These are phyloP conservation scores for Crotalaria pallida DNA, from an alignment of 306 rosid genomes.

Conservation along the genomic window DNA sequence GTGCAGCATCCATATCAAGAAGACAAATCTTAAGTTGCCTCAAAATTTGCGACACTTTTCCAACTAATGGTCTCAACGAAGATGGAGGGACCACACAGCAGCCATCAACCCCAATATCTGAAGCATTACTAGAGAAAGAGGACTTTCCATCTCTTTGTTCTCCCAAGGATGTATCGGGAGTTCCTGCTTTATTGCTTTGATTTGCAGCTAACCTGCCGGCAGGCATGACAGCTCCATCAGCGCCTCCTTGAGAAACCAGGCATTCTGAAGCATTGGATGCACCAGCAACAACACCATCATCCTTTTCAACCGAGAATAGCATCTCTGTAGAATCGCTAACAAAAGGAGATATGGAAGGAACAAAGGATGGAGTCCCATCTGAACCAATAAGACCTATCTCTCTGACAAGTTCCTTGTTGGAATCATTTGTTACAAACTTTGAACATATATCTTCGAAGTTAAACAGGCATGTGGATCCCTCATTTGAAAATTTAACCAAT, in stretches of 20 bases:
- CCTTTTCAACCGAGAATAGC: constrained; percentile 38
- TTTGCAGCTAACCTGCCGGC: constrained; percentile 31
- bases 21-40: constrained; percentile 75
- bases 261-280: constrained; percentile 36
- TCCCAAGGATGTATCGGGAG: constrained; percentile 35
- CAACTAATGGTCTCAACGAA: constrained; percentile 78
- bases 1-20: constrained; percentile 92
- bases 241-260: constrained; percentile 35
- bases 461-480: constrained; percentile 63
- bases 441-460: constrained; percentile 68
- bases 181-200: constrained; percentile 32
- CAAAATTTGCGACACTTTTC: constrained; percentile 63
- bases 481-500: constrained; percentile 67
- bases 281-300: constrained; percentile 27
- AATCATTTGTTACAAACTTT: constrained; percentile 67
- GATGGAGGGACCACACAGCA: constrained; percentile 79
- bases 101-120: constrained; percentile 42
- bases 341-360: constrained; percentile 47
- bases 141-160: constrained; percentile 42
- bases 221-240: constrained; percentile 33
- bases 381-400: constrained; percentile 86
- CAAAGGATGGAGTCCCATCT: constrained; percentile 61
- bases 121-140: constrained; percentile 34
- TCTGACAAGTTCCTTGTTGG: constrained; percentile 59
- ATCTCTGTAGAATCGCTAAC: constrained; percentile 41